phyloP scores from a whole-genome alignment of 2,329 filamentous ascomycete genomes.

The Thermothelomyces thermophilus region DNA sequence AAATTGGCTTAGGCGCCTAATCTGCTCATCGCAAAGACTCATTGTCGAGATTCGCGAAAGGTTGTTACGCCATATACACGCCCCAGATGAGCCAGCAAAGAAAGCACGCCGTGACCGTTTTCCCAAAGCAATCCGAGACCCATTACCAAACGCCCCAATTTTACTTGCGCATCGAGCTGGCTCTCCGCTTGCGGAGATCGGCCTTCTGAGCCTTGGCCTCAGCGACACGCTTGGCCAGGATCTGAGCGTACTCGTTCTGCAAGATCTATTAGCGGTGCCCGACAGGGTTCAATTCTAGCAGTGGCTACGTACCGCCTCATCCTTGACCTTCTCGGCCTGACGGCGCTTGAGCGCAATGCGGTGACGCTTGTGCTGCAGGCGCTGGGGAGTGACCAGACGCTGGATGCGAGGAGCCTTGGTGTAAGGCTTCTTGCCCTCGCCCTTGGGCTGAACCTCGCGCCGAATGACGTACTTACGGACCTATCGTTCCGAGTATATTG shows the following conservation, averaged over 20 bases:
- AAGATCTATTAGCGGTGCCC: conserved; percentile 31
- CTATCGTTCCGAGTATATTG: conserved; percentile 46
- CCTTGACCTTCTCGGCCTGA: conserved; percentile 93
- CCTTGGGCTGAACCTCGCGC: conserved; percentile 94
- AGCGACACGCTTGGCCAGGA: conserved; percentile 93
- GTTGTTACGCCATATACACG: conserved; percentile 27
- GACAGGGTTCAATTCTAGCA: neutral
- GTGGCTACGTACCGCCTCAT: conserved; percentile 71
- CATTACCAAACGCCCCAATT: conserved; percentile 32
- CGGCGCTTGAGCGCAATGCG: conserved; percentile 96
- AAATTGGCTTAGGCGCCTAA: conserved; percentile 6
- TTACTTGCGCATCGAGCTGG: conserved; percentile 91
- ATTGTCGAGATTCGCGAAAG: conserved; percentile 23
- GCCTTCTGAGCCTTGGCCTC: conserved; percentile 93
- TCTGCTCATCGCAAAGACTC: conserved; percentile 23
- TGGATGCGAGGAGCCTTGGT: conserved; percentile 99
- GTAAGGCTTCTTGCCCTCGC: conserved; percentile 95
- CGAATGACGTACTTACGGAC: conserved; percentile 99
- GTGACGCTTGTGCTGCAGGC: conserved; percentile 99
- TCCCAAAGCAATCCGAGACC: conserved; percentile 27
- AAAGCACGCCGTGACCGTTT: conserved; percentile 27
- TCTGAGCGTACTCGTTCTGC: conserved; percentile 92
- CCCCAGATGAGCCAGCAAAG: conserved; percentile 24
- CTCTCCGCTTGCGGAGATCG: conserved; percentile 93
- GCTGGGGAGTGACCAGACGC: conserved; percentile 98